phyloP scores from a whole-genome alignment of 108 stramenopile genomes.

The Cyclotella atomus region DNA sequence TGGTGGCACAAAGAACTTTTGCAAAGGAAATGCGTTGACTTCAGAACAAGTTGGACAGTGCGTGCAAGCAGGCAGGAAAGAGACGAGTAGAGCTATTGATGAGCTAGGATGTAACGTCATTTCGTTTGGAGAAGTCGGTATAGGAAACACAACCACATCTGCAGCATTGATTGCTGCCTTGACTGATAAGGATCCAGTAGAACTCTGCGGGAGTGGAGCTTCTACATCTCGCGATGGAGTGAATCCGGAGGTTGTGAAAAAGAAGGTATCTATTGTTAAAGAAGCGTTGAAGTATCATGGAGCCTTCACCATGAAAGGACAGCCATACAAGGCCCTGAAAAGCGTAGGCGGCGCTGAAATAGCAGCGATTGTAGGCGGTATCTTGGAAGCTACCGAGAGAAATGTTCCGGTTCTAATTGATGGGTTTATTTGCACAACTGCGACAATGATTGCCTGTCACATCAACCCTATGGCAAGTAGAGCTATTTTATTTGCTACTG shows the following conservation, averaged over 20 bases:
- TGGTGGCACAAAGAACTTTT: conserved; percentile 68
- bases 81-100: conserved; percentile 32
- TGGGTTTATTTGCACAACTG: conserved; percentile 79
- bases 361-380: conserved; percentile 78
- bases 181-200: conserved; percentile 39
- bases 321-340: conserved; percentile 33
- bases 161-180: conserved; percentile 65
- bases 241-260: conserved; percentile 47
- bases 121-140: conserved; percentile 82
- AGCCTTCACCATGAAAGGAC: conserved; percentile 4
- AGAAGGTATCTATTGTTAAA: conserved; percentile 68
- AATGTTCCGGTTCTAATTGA: conserved; percentile 76
- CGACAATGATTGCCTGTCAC: conserved; percentile 70
- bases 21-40: conserved; percentile 68
- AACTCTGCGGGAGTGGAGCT: conserved; percentile 71
- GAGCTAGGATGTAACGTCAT: conserved; percentile 39
- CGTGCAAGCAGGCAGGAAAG: conserved; percentile 47
- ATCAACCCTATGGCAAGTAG: conserved; percentile 54
- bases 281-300: conserved; percentile 57
- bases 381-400: conserved; percentile 55
- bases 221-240: conserved; percentile 54
- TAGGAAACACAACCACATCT: conserved; percentile 84
- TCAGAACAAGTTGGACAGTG: conserved; percentile 54
- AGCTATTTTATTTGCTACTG: conserved; percentile 65
- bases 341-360: conserved; percentile 82